Evolutionary conservation across 2,329 filamentous ascomycete species (phyloP), one percentile per base, ranked within the genome.

Genomic region (Pseudogymnoascus sp.): DNA sequence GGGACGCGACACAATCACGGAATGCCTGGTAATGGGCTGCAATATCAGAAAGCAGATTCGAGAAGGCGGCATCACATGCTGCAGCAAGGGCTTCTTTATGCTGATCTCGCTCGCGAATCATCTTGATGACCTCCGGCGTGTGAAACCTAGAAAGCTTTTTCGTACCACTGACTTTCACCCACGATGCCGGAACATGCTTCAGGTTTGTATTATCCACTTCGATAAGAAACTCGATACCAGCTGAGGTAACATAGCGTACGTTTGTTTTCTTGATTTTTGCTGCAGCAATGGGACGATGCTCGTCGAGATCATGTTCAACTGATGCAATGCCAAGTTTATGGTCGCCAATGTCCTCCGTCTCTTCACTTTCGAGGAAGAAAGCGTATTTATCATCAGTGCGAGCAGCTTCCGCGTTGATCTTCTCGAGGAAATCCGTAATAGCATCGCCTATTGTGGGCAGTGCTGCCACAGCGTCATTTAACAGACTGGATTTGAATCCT

Each of bases 61-160:
- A 78, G 76, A 95, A 99, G 4, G 93, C 93, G 28, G 81, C 79
- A 72, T 98, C 93, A 75, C 95, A 99, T 45, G 93, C 93, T 8
- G 92, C 92, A 2, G 92, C 92, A 11, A 99, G 85, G 2, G 91
- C 89, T 76, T 99, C 95, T 73, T 93, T 96, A 77, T 97, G 90
- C 72, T 97, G 93, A 74, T 98, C 95, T 48, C 95, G 86, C 76
- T 97, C 92, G 45, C 87, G 86, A 16, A 96, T 84, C 70, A 96
- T 82, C 66, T 86, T 85, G 60, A 96, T 83, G 23, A 97, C 91
- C 70, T 96, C 89, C 4, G 95, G 95, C 0, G 95, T 95, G 77
- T 99, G 95, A 75, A 98, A 99, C 65, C 95, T 88, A 0, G 92
- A 93, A 4, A 93, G 79, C 71, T 91, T 92, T 76, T 98, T 98